Evolutionary conservation across 1,139 yeast genomes (phyloP).

Genomic region (Hemisphaericaspora subhashii): DNA sequence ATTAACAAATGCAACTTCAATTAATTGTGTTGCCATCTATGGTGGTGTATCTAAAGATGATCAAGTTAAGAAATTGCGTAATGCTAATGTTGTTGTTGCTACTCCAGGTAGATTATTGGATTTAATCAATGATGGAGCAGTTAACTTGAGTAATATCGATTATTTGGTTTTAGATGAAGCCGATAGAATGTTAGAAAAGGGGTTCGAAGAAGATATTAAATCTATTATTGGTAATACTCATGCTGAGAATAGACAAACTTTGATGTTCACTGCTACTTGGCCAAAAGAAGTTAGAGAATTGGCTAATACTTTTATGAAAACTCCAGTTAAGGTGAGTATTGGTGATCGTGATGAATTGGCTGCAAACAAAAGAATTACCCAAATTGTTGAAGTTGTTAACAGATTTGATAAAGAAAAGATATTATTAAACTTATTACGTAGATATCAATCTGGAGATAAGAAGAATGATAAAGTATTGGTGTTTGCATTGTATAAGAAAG

Average conservation of each 20-base stretch:
- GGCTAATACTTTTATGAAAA: slow-evolving; percentile 81
- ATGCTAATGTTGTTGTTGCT: slow-evolving; percentile 77
- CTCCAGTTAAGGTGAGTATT: slow-evolving; percentile 84
- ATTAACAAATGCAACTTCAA: slow-evolving; percentile 59
- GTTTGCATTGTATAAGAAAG: slow-evolving; percentile 94
- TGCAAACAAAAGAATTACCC: slow-evolving; percentile 92
- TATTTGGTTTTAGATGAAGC: slow-evolving; percentile 95
- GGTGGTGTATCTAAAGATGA: slow-evolving; percentile 98
- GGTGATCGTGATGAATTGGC: slow-evolving; percentile 93
- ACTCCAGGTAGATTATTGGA: slow-evolving; percentile 97
- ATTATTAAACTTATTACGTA: slow-evolving; percentile 65
- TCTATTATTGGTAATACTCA: slow-evolving; percentile 63
- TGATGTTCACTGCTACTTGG: slow-evolving; percentile 91
- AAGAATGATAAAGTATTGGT: slow-evolving; percentile 79
- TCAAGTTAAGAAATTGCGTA: slow-evolving; percentile 68
- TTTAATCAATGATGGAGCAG: slow-evolving; percentile 84
- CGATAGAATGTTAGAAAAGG: slow-evolving; percentile 94
- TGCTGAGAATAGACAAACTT: slow-evolving; percentile 62
- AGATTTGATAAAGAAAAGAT: slow-evolving; percentile 80
- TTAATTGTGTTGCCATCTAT: slow-evolving; percentile 82
- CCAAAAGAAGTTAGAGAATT: slow-evolving; percentile 90
- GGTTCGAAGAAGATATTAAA: slow-evolving; percentile 95
- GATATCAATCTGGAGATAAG: slow-evolving; percentile 69
- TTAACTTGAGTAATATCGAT: slow-evolving; percentile 64
- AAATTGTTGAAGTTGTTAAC: slow-evolving; percentile 88